Evolutionary conservation across 805 yeast species (phyloP).

Genomic region (Wickerhamiella galacta): DNA sequence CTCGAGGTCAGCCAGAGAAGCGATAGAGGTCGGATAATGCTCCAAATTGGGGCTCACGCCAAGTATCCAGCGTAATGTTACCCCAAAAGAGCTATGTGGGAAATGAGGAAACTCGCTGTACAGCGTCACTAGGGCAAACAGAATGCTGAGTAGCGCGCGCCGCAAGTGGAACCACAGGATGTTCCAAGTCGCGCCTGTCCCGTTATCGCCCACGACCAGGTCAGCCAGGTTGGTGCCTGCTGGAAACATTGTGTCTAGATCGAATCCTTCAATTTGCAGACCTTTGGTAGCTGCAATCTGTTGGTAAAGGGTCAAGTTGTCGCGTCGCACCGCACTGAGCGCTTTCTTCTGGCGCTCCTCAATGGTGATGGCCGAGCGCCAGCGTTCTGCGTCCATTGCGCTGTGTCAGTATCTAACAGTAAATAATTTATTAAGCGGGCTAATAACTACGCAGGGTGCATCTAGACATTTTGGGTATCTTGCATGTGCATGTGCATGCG

Average conservation of each 20-base stretch:
- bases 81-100: background rate
- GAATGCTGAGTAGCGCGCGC: background rate
- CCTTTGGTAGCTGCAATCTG: background rate
- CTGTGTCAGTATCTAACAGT: too few relatives aligned
- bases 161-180: conserved; percentile 1
- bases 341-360: too few relatives aligned
- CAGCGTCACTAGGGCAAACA: background rate
- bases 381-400: too few relatives aligned
- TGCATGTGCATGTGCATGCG: too few relatives aligned
- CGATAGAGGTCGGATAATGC: too few relatives aligned
- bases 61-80: background rate
- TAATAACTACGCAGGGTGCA: too few relatives aligned
- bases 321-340: too few relatives aligned
- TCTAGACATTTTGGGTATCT: too few relatives aligned
- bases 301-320: too few relatives aligned
- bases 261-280: background rate
- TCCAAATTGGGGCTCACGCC: background rate
- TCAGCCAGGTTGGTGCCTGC: conserved; percentile 2
- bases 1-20: too few relatives aligned
- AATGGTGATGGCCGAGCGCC: too few relatives aligned
- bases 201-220: background rate
- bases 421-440: too few relatives aligned
- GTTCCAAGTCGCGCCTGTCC: background rate
- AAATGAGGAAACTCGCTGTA: background rate
- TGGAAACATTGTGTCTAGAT: conserved; percentile 1